A percentile compares a stretch with the other conserved stretches of the same genome.
Conservation (phyloP, 2,329 filamentous ascomycete species). For the Cercospora zeae-maydis region DNA sequence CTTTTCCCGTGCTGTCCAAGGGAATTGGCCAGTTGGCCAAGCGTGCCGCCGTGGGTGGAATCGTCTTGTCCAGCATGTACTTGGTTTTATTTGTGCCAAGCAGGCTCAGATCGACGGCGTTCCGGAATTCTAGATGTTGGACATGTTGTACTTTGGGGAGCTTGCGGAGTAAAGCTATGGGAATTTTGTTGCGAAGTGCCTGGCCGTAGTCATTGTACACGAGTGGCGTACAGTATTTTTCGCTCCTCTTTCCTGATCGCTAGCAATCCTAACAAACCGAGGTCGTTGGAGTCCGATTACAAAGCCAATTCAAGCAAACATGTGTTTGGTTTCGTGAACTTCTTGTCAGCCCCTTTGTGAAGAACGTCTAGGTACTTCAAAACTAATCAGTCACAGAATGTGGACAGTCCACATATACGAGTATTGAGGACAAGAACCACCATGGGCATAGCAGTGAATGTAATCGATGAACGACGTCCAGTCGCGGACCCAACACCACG, state of each 20-base stretch:
- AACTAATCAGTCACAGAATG: not conserved
- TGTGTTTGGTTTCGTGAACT: not conserved
- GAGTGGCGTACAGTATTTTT: not conserved
- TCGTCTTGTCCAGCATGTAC: not conserved
- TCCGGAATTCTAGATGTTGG: not conserved
- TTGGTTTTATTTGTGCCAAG: not conserved
- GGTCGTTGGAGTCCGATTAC: not conserved
- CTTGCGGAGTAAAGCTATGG: not conserved
- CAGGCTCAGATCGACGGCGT: not conserved
- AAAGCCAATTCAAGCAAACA: not conserved
- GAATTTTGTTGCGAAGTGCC: not conserved
- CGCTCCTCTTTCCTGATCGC: not conserved
- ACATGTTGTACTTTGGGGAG: not conserved
- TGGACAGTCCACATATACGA: not conserved
- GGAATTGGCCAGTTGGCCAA: not conserved
- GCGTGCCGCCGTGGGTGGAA: not conserved
- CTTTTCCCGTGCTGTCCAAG: no score
- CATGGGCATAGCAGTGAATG: not conserved
- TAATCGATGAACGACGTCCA: not conserved
- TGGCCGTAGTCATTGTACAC: not conserved
- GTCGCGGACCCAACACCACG: not conserved
- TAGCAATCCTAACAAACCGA: not conserved
- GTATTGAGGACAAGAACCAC: not conserved
- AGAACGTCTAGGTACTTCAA: not conserved
- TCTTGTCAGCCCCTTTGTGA: not conserved